A percentile compares a stretch with the other conserved stretches of the same genome.
These are phyloP conservation scores for Phytophthora parvispora DNA, from an alignment of 352 stramenopile genomes.

Conservation along the genomic window DNA sequence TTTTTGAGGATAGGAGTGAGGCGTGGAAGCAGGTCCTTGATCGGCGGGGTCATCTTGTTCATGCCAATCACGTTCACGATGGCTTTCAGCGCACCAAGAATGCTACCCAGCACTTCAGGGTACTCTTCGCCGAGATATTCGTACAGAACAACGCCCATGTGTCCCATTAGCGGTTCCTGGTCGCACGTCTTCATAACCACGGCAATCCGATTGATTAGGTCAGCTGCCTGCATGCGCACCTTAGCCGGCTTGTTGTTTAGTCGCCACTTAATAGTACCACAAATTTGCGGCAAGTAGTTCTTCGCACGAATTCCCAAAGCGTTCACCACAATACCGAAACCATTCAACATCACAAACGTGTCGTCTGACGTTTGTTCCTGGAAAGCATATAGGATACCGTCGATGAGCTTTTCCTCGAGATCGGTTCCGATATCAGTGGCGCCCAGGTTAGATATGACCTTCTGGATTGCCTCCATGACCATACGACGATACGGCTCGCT, in stretches of 20 bases:
- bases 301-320: conserved; percentile 98
- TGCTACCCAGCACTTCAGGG: conserved; percentile 98
- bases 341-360: conserved; percentile 97
- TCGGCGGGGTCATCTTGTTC: conserved; percentile 99
- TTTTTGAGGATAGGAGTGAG: conserved; percentile 99
- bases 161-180: conserved; percentile 99
- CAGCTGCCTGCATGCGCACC: conserved; percentile 99
- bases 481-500: conserved; percentile 99
- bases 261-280: conserved; percentile 99
- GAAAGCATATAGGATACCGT: conserved; percentile 99
- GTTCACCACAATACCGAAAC: conserved; percentile 99
- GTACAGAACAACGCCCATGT: conserved; percentile 99
- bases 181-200: conserved; percentile 99
- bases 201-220: conserved; percentile 99
- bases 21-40: conserved; percentile 98
- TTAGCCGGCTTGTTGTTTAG: conserved; percentile 99
- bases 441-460: conserved; percentile 98
- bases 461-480: conserved; percentile 99
- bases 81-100: conserved; percentile 98
- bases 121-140: conserved; percentile 99
- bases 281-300: conserved; percentile 99
- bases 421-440: conserved; percentile 97
- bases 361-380: conserved; percentile 98
- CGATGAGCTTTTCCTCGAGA: conserved; percentile 99
- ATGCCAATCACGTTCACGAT: conserved; percentile 99